These are phyloP conservation scores for Lentinula lateritia DNA, from an alignment of 768 basidiomycete species.

Conservation along the genomic window DNA sequence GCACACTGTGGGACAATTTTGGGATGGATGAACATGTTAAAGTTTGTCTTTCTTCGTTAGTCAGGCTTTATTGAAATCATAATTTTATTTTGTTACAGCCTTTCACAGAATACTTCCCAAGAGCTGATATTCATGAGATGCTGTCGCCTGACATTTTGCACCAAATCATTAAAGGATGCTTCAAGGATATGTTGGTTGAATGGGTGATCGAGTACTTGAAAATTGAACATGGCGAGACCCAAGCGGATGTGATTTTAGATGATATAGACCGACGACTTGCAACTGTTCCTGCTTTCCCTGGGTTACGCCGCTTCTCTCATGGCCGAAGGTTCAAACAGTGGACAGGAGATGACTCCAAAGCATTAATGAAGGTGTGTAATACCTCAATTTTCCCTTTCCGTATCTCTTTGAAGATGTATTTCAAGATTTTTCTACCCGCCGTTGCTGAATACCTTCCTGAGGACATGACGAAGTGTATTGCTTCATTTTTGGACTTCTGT, in stretches of 20 bases:
- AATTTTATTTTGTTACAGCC: conserved; percentile 6
- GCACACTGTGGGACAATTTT: conserved; percentile 3
- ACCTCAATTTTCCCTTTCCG: background rate
- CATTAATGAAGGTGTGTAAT: conserved; percentile 16
- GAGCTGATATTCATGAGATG: conserved; percentile 13
- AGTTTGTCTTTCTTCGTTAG: background rate
- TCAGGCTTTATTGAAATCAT: background rate
- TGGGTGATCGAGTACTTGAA: conserved; percentile 29
- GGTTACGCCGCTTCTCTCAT: conserved; percentile 12
- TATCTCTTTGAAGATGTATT: background rate
- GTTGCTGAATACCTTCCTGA: conserved; percentile 17
- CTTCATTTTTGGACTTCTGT: conserved; percentile 20
- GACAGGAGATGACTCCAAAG: conserved; percentile 17
- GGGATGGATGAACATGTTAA: background rate
- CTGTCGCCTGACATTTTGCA: conserved; percentile 23
- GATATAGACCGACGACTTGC: conserved; percentile 15
- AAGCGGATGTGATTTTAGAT: conserved; percentile 20
- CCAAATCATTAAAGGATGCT: conserved; percentile 35
- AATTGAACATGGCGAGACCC: conserved; percentile 8
- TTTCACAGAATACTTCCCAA: conserved; percentile 13
- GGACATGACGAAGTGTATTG: conserved; percentile 13
- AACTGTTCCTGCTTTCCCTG: conserved; percentile 8
- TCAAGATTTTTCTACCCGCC: conserved; percentile 19
- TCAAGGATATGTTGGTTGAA: conserved; percentile 34
- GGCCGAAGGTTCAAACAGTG: conserved; percentile 14